Evolutionary conservation across 441 rosid species (phyloP), one percentile per base, ranked within the genome.

Genomic region (Gossypium laxum): DNA sequence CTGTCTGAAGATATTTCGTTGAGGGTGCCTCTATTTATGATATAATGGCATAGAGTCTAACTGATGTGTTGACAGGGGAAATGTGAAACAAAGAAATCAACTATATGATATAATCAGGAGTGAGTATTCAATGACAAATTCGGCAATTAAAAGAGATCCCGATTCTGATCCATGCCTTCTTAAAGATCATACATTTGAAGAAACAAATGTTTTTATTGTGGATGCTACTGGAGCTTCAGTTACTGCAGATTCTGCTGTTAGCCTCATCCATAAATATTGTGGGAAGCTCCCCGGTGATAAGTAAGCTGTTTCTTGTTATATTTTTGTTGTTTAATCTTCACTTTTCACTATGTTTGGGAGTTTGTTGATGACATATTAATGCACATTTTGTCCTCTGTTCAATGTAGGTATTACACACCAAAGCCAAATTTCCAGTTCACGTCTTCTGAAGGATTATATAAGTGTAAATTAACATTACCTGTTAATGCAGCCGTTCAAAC

Each of bases 71-170:
- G 81, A 61, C 81, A 93, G 98, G 82, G 96, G 90, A 65, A 90
- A 88, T 69, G 3, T 55, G 32, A 81, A 82, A 73, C 96, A 91
- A 76, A 82, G 88, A 78, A 80, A 89, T 69, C 90, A 86, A 65
- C 59, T 88, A 19, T 88, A 79, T 78, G 86, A 88, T 67, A 80
- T 91, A 69, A 87, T 91, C 81, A 84, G 80, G 77, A 87, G 86
- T 58, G 93, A 87, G 75, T 48, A 73, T 75, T 79, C 88, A 47
- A 74, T 90, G 86, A 81, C 71, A 45, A 80, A 86, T 75, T 80
- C 87, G 38, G 82, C 89, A 73, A 64, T 81, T 59, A 74, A 79
- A 48, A 88, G 87, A 79, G 87, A 85, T 74, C 84, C 89, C 10
- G 80, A 85, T 73, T 84, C 88, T 7, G 79, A 83, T 60, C 61